Base-by-base conservation (phyloP, 441 rosid species). In the Aquilaria agallochum region DNA sequence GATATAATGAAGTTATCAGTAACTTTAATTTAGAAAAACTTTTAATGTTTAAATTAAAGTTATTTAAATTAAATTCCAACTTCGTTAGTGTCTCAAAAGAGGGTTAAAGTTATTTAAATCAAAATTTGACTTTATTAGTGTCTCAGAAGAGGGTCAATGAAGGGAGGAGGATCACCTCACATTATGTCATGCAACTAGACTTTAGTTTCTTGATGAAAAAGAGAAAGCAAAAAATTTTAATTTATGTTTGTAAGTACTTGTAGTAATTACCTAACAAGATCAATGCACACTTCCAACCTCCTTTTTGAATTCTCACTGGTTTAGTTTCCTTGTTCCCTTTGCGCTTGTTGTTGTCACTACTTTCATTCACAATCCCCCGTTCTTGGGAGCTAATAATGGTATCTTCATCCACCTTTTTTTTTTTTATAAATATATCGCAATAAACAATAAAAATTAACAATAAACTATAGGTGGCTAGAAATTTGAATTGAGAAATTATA, bases 261-360 rank as follows among this genome's bases (percentile, higher is more conserved):
- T 48, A 36, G 31, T 34, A 32, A 44, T 55, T 77, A 91, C 96
- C 88, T 13, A 92, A 81, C 75, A 88, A 69, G 49, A 92, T 51
- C 64, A 65, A 61, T 60, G 91, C 89, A 62, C 72, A 78, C 65
- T 64, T 78, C 98, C 95, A 92, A 2, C 93, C 90, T 66, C 93
- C 88, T n/a, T 56, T 47, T 36, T 64, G 60, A 42, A 7, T 58
- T 50, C 32, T 50, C 60, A 0, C 33, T 13, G 49, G 4, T n/a
- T 3, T 11, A 55, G 58, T 32, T 44, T 51, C 13, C 5, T 36
- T 47, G 57, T 20, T 27, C 15, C 58, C 34, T 56, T 56, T 54
- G 34, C 64, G 30, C 52, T 63, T 42, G 46, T 50, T 30, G 55
- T 31, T 56, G 46, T 20, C 27, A 20, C 20, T n/a, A 31, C 50